Base-by-base conservation (phyloP, 202 grass and related monocot genomes). In the Setaria italica region DNA sequence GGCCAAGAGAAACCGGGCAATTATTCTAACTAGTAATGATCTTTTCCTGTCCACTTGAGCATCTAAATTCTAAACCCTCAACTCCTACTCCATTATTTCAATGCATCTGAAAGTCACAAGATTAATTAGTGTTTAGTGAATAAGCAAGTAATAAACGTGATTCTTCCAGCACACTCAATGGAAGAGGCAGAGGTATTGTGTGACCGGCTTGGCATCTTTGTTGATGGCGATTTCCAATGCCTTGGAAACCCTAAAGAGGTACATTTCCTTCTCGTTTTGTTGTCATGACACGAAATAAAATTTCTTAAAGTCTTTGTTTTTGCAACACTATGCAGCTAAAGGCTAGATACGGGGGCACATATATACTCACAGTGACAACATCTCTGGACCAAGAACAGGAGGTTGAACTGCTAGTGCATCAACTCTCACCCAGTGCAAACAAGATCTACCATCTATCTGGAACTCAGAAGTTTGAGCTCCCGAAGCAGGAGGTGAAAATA, bases 121-220 rank as follows among this genome's bases (percentile, higher is more conserved):
- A 66, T 9, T 88, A 46, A 37, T 55, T 62, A 46, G 33, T 84
- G 43, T 19, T 55, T 62, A 35, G 33, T 59, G 7, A 32, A 89
- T 75, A 69, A 76, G 64, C 57, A 9, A 62, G 59, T 65, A 67
- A 84, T 80, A 48, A 75, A 80, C 75, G 54, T 25, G 49, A 62
- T 82, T 79, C 39, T 88, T 39, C n/a, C 82, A 95, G 95, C 95
- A 80, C 91, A 93, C 68, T 93, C 91, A 14, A 97, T 97, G 95
- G 95, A 95, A 82, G 92, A 95, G 87, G 91, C 92, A 71, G 89
- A 95, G 80, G 92, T 93, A 53, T 67, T 97, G 47, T 97, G 95
- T 17, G 95, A 97, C 59, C 80, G 91, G 17, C 83, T 97, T 48
- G 92, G 87, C 46, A 91, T 97, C 77, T 92, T 95, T 49, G 89